These are phyloP conservation scores for Penicillium paneum DNA, from an alignment of 2,329 filamentous ascomycete species.

Conservation along the genomic window DNA sequence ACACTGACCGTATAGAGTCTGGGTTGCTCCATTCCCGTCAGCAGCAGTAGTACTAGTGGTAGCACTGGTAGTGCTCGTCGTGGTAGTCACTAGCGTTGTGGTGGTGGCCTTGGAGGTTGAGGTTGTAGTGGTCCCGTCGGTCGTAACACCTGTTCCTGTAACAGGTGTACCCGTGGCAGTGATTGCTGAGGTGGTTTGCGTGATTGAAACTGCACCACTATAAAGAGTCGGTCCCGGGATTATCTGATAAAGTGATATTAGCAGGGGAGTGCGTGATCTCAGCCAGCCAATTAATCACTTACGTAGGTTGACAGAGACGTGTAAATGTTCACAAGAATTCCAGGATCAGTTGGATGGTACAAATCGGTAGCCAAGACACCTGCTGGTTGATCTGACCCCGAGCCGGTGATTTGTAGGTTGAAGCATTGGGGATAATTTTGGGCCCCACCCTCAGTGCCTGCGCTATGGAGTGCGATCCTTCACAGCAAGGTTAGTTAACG, in stretches of 20 bases:
- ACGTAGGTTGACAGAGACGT: constrained; percentile 47
- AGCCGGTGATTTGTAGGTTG: constrained; percentile 57
- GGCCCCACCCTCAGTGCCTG: constrained; percentile 40
- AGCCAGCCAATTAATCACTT: constrained; percentile 11
- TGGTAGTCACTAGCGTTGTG: constrained; percentile 1
- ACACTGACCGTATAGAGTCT: constrained; percentile 20
- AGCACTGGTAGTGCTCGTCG: neutral
- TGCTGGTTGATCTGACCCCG: constrained; percentile 43
- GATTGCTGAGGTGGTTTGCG: constrained; percentile 14
- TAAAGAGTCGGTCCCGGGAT: constrained; percentile 49
- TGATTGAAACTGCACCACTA: constrained; percentile 19
- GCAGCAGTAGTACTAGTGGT: neutral
- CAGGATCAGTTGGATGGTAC: constrained; percentile 55
- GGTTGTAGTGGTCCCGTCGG: neutral
- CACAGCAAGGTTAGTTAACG: neutral
- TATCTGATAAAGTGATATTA: constrained; percentile 1
- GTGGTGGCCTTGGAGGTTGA: neutral
- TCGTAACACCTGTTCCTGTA: constrained; percentile 8
- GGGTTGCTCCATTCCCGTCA: constrained; percentile 5
- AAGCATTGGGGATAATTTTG: constrained; percentile 56
- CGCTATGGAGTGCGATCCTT: constrained; percentile 48
- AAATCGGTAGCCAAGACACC: constrained; percentile 52
- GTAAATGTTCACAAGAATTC: constrained; percentile 59
- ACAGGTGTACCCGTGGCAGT: constrained; percentile 17
- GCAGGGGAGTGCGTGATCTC: constrained; percentile 16